A percentile compares a stretch with the other conserved stretches of the same genome.
phyloP scores from a whole-genome alignment of 768 basidiomycete species.

The Collybiopsis confluens region DNA sequence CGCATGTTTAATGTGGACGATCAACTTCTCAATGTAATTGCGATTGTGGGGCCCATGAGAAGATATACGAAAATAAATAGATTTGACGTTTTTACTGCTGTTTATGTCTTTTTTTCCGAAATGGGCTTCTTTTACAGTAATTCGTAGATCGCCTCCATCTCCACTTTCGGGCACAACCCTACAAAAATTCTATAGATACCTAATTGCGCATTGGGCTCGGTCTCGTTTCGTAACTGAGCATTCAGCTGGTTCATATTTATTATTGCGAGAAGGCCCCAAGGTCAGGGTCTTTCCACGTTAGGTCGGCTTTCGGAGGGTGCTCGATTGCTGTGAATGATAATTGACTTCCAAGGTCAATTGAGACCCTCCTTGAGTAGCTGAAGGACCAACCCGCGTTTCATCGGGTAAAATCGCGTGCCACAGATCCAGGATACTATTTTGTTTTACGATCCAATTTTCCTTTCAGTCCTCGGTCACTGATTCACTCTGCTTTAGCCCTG shows the following conservation, averaged over 20 bases:
- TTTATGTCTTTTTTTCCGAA: constrained; percentile 28
- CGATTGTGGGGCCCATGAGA: constrained; percentile 39
- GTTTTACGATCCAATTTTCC: too few species aligned
- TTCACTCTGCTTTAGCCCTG: too few species aligned
- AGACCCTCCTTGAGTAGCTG: not conserved
- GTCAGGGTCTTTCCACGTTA: constrained; percentile 49
- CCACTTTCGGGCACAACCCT: constrained; percentile 69
- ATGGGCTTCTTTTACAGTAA: constrained; percentile 79
- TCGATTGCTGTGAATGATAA: too few species aligned
- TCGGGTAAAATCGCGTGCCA: not conserved
- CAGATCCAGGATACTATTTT: too few species aligned
- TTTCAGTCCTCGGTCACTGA: too few species aligned
- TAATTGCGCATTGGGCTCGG: constrained; percentile 33
- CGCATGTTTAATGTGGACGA: constrained; percentile 52
- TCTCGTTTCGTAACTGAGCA: constrained; percentile 51
- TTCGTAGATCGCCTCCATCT: constrained; percentile 74
- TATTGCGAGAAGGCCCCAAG: constrained; percentile 45
- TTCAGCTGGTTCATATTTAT: constrained; percentile 72
- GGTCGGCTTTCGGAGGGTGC: constrained; percentile 8
- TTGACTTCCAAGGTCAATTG: not conserved
- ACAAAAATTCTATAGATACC: constrained; percentile 50
- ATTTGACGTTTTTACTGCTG: not conserved
- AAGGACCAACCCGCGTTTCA: not conserved
- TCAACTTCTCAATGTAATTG: constrained; percentile 42
- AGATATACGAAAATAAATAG: constrained; percentile 29